Evolutionary conservation across 2,329 filamentous ascomycete genomes (phyloP), one percentile per base, ranked within the genome.

Genomic region (Dactylellina leptospora): DNA sequence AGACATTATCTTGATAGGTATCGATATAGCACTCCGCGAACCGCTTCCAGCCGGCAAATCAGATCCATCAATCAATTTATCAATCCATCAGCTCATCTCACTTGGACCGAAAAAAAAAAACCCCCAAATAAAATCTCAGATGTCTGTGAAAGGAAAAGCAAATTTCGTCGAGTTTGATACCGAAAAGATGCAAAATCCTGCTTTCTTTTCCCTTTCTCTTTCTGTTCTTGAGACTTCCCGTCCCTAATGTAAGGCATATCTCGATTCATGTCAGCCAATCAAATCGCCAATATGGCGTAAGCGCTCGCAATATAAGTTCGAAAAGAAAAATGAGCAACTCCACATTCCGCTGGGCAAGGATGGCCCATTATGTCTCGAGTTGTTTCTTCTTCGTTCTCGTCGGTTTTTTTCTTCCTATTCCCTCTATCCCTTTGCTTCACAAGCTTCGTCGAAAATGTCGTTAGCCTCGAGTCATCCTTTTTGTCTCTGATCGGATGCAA

Each of bases 261-360:
- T 68, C 62, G 62, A 68, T 68, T 22, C 53, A 22, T 42, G 33
- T 66, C 40, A 55, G 38, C 68, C 68, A 72, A 72, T 72, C 59
- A 72, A 47, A 72, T 58, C 59, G 45, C 44, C 68, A 59, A 58
- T 64, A 72, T 72, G 68, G 68, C 68, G 68, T 72, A 72, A 72
- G 68, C 68, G 68, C 68, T 72, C 59, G 59, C 59, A 55, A 63
- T 54, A 60, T 59, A 59, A 66, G 42, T 51, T 55, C 42, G 27
- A 58, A 40, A 63, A 54, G 23, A 36, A 33, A 51, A 20, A 51
- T 70, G 53, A 72, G 48, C 48, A 64, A 60, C 68, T 71, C 68
- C 68, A 72, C 68, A 72, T 72, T 72, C 68, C 68, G 68, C 47
- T 51, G 51, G 53, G 51, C 68, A 72, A 72, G 68, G 68, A 60